Base-by-base conservation (phyloP, 2,329 filamentous ascomycete species). In the Gnomoniopsis smithogilvyi region DNA sequence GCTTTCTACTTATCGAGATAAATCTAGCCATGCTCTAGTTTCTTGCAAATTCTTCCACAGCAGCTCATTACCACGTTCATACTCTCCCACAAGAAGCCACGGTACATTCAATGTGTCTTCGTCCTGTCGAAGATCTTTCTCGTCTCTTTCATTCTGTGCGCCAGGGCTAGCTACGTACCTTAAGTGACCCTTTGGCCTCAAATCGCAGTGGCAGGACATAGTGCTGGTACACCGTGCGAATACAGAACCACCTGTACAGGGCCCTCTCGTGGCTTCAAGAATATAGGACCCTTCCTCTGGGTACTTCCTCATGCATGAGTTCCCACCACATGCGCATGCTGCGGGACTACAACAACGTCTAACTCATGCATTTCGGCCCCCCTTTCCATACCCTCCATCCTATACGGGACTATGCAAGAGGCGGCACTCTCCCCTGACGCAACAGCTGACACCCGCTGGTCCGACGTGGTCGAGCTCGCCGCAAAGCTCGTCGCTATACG, bases 281-380 rank as follows among this genome's bases (percentile, higher is more conserved):
- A 41, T 41, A 4, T 12, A 14, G 6, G 14, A 15, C 14, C 38
- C n/a, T 12, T 41, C 38, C n/a, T 12, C 15, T 30, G 26, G 26
- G 7, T 52, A 3, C 36, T 36, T 15, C 4, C 43, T 24, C 58
- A 61, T 51, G 41, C 50, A 12, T 38, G 41, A 12, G 55, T 6
- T 36, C 21, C 43, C 19, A 19, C 17, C 12, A 22, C n/a, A 19
- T 22, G 17, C 33, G 30, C 57, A 36, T 57, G 49, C 12, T 56
- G 50, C 30, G 60, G 57, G 2, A 51, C 50, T 17, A 60, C 46
- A n/a, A 62, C 60, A 11, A 62, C 46, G 3, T 54, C 50, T 53
- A 62, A 38, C 57, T 62, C 60, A 22, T 62, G 60, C n/a, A 47
- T 48, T 36, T 56, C 56, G 14, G 30, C 21, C 11, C 24, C 48